Evolutionary conservation across 1,139 yeast genomes (phyloP), one percentile per base, ranked within the genome.

Genomic region (Yamadazyma triangularis): DNA sequence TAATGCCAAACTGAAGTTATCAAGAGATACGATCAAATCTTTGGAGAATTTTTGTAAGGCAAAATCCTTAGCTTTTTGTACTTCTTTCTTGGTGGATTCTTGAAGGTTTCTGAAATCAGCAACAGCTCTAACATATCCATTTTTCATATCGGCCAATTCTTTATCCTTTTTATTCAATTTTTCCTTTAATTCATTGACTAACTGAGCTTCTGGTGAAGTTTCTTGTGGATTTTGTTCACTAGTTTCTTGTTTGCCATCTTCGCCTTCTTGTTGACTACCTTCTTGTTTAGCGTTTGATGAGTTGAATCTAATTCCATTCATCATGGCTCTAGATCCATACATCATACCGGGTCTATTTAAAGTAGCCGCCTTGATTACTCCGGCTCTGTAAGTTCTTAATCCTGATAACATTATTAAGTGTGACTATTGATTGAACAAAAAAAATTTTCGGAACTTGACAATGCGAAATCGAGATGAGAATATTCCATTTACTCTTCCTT

Each of bases 21-120:
- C 97, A 30, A 88, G 75, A 4, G 95, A 82, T 50, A 88, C 96
- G 47, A 89, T 70, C 53, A 89, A 71, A 48, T 89, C 97, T 58
- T 79, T 84, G 43, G 96, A 94, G 55, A 89, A 89, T 60, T 86
- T 88, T 58, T 88, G 95, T 45, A 89, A 70, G 2, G 96, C 96
- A 63, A 80, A 89, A 55, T 86, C 95, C 56, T 73, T 82, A 28
- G 96, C 89, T 63, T 85, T 85, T 58, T 83, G 81, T 30, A 86
- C 69, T 56, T 89, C 96, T 45, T 85, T 75, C 62, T 83, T 83
- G 41, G 96, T 87, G 28, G 91, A 79, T 51, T 85, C 93, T 67
- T 89, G 96, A 48, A 89, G 70, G 64, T 85, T 87, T 51, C 95
- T 80, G 79, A 87, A 89, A 57, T 89, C 96, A 15, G 96, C 96